Base-by-base conservation (phyloP, 202 grass and related monocot species). In the Setaria viridis region DNA sequence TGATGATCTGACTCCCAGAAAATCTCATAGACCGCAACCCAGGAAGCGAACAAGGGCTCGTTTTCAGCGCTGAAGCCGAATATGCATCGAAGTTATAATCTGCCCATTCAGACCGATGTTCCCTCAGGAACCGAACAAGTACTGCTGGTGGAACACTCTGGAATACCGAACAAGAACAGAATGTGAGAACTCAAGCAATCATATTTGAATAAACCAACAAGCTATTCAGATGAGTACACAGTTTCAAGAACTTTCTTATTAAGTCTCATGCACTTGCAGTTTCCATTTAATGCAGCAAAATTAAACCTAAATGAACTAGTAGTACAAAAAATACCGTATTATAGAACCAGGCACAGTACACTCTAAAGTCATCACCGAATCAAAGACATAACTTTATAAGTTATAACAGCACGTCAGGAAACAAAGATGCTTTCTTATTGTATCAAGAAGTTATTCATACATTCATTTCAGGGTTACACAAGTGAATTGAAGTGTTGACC, bases 11-110 rank as follows among this genome's bases (percentile, higher is more conserved):
- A 69, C 85, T 97, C 68, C 97, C 92, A 90, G 94, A 90, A 93
- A 97, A 99, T 66, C 87, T 87, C 63, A 87, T 87, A 64, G 97
- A 85, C 20, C 92, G 86, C 78, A 90, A 87, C 63, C 92, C 92
- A 82, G 89, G 90, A 88, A 99, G 91, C 66, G 93, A 89, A 81
- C 86, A 93, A 81, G 88, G 62, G 30, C 83, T 86, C 13, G 87
- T 63, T 82, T 99, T 99, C 9, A 97, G 62, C 11, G 92, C 85
- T 82, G 92, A 89, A 58, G 92, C 92, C 21, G 85, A 99, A 90
- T 99, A 99, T 12, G 92, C 92, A 89, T 99, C 97, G 6, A 99
- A 80, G 85, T 93, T 97, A 85, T 99, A 99, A 92, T 99, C 97
- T 55, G 94, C 97, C 97, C 97, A 99, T 83, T 99, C 92, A 72